Base-by-base conservation (phyloP, 1,284 basidiomycete genomes). In the Tilletia walkeri region DNA sequence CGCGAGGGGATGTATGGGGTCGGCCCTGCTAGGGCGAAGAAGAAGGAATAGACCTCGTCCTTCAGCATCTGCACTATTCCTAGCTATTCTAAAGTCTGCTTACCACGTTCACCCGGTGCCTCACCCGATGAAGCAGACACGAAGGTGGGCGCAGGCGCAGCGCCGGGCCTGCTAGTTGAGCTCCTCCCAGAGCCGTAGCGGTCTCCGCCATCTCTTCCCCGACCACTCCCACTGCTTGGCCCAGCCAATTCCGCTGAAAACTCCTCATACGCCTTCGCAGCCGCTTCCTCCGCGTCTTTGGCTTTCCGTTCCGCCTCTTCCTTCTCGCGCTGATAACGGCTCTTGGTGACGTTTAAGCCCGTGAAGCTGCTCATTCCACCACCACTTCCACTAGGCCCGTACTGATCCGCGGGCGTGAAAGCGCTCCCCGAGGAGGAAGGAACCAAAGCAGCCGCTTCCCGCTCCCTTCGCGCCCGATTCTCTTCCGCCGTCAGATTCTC, bases 231-330 rank as follows among this genome's bases (percentile, higher is more conserved):
- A 75, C 80, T 12, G 73, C 75, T 2, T n/a, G 69, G 7, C 78
- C 78, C 36, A 80, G 80, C 72, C 76, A 81, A 76, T 38, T 73
- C 79, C 47, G 71, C 73, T 1, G 78, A 70, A 39, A 82, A 80
- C 10, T 79, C 79, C 24, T 75, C 54, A 68, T 80, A 82, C 9
- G 78, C 79, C 24, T 48, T 50, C 0, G 72, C 75, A n/a, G 75
- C 78, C 39, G 75, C 75, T 34, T 76, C 45, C 38, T 80, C 72
- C 2, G 73, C 79, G 47, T 76, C 73, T 65, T 72, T 77, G 47
- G 68, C 68, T 65, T 77, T 79, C 39, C 69, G 65, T 50, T 80
- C 78, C 16, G 74, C 75, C 7, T 77, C 79, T 50, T 82, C 79
- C 47, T 72, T 70, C 48, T 82, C 78, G 53, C 71, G 68, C 54